Percentiles rank a stretch among this genome's conserved stretches.
These are phyloP conservation scores for Medicago ruthenica DNA, from an alignment of 306 rosid species.

Conservation along the genomic window DNA sequence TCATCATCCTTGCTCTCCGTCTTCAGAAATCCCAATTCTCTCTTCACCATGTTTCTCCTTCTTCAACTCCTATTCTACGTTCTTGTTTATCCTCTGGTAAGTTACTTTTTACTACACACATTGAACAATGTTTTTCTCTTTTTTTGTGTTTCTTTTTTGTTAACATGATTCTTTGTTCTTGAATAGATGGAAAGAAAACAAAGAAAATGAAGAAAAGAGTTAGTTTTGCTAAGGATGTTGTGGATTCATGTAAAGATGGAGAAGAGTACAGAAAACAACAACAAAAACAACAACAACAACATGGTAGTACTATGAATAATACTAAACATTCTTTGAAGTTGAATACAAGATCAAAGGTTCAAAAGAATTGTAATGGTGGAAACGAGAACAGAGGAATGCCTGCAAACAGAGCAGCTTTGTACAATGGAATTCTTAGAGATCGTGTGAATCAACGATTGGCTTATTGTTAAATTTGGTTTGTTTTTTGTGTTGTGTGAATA, in stretches of 20 bases:
- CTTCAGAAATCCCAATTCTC: slow-evolving; percentile 66
- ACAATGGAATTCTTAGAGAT: slow-evolving; percentile 85
- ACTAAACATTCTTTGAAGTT: slow-evolving; percentile 32
- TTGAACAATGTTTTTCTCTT: background rate
- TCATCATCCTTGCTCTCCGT: slow-evolving; percentile 82
- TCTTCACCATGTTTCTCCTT: slow-evolving; percentile 34
- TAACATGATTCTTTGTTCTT: slow-evolving; percentile 26
- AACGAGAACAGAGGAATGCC: slow-evolving; percentile 66
- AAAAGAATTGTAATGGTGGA: slow-evolving; percentile 33
- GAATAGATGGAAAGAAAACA: slow-evolving; percentile 59
- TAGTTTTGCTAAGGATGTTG: slow-evolving; percentile 80
- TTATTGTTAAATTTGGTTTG: slow-evolving; percentile 53
- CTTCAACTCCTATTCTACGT: slow-evolving; percentile 63
- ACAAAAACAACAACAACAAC: background rate
- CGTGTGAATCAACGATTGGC: slow-evolving; percentile 72
- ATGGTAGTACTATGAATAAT: background rate
- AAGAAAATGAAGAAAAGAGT: slow-evolving; percentile 69
- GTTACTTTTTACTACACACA: slow-evolving; percentile 14
- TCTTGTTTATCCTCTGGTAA: slow-evolving; percentile 86
- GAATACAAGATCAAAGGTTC: slow-evolving; percentile 41
- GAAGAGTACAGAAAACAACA: slow-evolving; percentile 60
- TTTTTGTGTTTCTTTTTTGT: background rate
- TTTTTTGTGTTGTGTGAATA: slow-evolving; percentile 31
- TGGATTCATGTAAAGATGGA: slow-evolving; percentile 72
- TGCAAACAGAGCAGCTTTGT: slow-evolving; percentile 80